These are phyloP conservation scores for Agrocybe praecox DNA, from an alignment of 768 basidiomycete genomes.

Conservation along the genomic window DNA sequence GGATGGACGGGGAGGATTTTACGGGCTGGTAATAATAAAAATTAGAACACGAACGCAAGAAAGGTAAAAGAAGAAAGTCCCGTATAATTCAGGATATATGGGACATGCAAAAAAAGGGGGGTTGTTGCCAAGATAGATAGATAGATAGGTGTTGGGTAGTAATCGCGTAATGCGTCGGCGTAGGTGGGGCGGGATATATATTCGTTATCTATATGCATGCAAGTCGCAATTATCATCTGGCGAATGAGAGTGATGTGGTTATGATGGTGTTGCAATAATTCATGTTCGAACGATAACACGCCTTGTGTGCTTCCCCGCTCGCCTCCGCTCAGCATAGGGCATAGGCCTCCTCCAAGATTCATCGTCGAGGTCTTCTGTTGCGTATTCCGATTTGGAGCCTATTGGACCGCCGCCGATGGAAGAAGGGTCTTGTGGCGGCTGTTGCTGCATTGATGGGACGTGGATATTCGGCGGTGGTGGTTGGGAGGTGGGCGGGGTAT, in stretches of 20 bases:
- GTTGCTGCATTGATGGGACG: conserved; percentile 38
- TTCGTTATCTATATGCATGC: conserved; percentile 11
- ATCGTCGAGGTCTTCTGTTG: conserved; percentile 61
- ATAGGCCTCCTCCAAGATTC: conserved; percentile 75
- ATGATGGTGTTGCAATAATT: conserved; percentile 16
- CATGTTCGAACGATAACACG: conserved; percentile 65
- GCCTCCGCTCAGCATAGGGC: conserved; percentile 71
- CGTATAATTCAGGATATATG: background rate
- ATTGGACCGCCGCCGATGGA: conserved; percentile 31
- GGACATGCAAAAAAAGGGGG: conserved; percentile 3
- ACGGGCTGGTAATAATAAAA: background rate
- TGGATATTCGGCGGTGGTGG: conserved; percentile 27
- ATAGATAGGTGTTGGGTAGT: background rate
- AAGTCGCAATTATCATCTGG: conserved; percentile 8
- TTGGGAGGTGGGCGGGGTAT: conserved; percentile 27
- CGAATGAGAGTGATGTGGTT: conserved; percentile 12
- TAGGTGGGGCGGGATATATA: too few species aligned
- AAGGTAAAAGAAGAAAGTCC: background rate
- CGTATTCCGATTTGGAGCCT: conserved; percentile 36
- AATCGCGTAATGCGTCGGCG: conserved; percentile 7
- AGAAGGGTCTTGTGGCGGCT: conserved; percentile 46
- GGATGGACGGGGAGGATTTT: background rate
- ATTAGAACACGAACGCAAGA: conserved; percentile 3
- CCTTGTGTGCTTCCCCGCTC: conserved; percentile 81
- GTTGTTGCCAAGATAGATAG: too few species aligned